Evolutionary conservation across 2,329 filamentous ascomycete genomes (phyloP).

Genomic region (Penicillium sclerotigenum): DNA sequence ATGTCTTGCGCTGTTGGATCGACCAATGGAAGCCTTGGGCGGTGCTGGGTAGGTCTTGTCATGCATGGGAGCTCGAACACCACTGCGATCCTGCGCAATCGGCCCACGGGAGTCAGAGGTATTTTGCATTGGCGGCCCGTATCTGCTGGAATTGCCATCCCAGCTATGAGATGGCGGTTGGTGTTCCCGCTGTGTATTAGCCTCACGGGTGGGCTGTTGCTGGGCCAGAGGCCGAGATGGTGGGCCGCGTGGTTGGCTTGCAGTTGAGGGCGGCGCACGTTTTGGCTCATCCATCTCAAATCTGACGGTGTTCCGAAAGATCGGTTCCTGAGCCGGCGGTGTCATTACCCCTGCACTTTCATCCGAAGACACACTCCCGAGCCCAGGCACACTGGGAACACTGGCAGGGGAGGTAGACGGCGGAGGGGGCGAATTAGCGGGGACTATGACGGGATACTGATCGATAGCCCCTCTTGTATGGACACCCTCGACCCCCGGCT

Average conservation of each 20-base stretch:
- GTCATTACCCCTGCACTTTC: slow-evolving; percentile 29
- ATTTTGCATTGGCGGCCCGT: slow-evolving; percentile 3
- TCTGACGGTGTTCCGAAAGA: slow-evolving; percentile 5
- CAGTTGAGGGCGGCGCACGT: neutral
- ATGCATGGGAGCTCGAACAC: slow-evolving; percentile 8
- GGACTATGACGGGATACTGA: slow-evolving; percentile 45
- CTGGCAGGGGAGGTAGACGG: slow-evolving; percentile 11
- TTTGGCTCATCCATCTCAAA: neutral
- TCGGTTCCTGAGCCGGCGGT: slow-evolving; percentile 24
- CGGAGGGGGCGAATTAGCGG: slow-evolving; percentile 25
- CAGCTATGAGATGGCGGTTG: slow-evolving; percentile 5
- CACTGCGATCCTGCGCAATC: slow-evolving; percentile 9
- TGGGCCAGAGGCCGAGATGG: neutral
- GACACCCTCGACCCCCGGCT: slow-evolving; percentile 34
- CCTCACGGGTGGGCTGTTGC: slow-evolving; percentile 5
- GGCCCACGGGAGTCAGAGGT: slow-evolving; percentile 5
- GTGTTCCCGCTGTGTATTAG: neutral
- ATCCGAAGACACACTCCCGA: slow-evolving; percentile 27
- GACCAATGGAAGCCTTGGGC: slow-evolving; percentile 6
- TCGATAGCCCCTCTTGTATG: slow-evolving; percentile 41
- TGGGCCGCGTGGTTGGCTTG: slow-evolving; percentile 13
- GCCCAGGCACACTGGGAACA: slow-evolving; percentile 17
- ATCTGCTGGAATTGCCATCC: neutral
- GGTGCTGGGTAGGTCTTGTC: neutral
- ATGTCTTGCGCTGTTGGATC: slow-evolving; percentile 23